A percentile compares a stretch with the other conserved stretches of the same genome.
Evolutionary conservation across 148 eudicot genomes (phyloP).

Genomic region (Rhododendron williamsianum): DNA sequence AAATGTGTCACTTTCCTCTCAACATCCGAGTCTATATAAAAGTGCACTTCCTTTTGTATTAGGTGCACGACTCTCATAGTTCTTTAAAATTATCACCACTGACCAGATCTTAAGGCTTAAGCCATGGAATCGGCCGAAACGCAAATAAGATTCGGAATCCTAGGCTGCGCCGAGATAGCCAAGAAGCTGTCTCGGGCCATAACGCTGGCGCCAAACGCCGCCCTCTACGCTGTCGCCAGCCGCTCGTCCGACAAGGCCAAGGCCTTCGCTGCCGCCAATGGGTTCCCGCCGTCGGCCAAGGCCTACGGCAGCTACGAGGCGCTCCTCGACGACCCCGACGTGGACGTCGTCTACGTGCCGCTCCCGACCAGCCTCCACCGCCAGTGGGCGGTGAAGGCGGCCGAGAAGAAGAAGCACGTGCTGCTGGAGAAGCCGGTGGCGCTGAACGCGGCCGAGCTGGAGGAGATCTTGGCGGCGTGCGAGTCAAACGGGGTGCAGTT

Average conservation of each 20-base stretch:
- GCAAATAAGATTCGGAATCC: constrained; percentile 1
- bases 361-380: constrained; percentile 8
- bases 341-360: constrained; percentile 7
- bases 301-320: constrained; percentile 9
- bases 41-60: neutral
- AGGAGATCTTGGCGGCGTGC: neutral
- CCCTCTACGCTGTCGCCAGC: constrained; percentile 9
- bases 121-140: neutral
- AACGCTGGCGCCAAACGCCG: constrained; percentile 1
- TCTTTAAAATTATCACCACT: neutral
- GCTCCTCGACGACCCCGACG: neutral
- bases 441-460: neutral
- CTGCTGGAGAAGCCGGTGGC: constrained; percentile 12
- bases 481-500: constrained; percentile 9
- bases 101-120: neutral
- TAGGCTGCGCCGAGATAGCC: constrained; percentile 11
- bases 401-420: constrained; percentile 9
- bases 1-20: neutral
- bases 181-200: constrained; percentile 3
- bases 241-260: constrained; percentile 5
- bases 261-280: neutral
- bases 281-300: constrained; percentile 1
- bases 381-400: neutral
- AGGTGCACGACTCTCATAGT: neutral
- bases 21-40: neutral